Percentiles rank a stretch among this genome's conserved stretches.
Conservation (phyloP, 2,329 filamentous ascomycete species). For the Scytalidium sp. region DNA sequence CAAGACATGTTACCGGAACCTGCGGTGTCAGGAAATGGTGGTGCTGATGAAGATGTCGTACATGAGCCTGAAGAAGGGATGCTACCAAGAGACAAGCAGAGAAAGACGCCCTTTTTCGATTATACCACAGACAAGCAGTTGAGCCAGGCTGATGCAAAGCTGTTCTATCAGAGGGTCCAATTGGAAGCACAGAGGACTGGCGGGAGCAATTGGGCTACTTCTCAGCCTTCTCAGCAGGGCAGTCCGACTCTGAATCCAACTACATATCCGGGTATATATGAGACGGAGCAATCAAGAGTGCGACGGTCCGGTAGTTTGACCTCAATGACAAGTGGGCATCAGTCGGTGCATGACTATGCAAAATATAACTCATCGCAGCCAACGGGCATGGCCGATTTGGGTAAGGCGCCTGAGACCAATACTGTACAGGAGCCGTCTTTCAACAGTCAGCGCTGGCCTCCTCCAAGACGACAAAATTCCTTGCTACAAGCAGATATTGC, state of each 20-base stretch:
- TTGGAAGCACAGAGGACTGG: slow-evolving; percentile 41
- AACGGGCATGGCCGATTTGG: slow-evolving; percentile 23
- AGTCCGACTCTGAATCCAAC: slow-evolving; percentile 25
- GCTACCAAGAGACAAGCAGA: slow-evolving; percentile 57
- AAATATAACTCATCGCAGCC: slow-evolving; percentile 23
- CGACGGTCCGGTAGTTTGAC: slow-evolving; percentile 23
- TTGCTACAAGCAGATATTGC: slow-evolving; percentile 23
- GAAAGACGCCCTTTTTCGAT: slow-evolving; percentile 86
- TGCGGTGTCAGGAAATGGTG: slow-evolving; percentile 15
- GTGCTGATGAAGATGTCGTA: background rate
- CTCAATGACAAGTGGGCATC: slow-evolving; percentile 22
- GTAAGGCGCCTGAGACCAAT: slow-evolving; percentile 26
- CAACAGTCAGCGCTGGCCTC: slow-evolving; percentile 5
- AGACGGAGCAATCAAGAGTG: slow-evolving; percentile 17
- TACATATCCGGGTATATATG: slow-evolving; percentile 18
- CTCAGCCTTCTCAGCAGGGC: slow-evolving; percentile 22
- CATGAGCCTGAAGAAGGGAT: slow-evolving; percentile 38
- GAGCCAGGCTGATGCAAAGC: slow-evolving; percentile 90
- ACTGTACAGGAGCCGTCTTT: slow-evolving; percentile 24
- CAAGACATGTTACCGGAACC: slow-evolving; percentile 24
- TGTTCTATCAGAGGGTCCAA: slow-evolving; percentile 91
- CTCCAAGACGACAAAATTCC: slow-evolving; percentile 16
- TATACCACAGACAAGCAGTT: slow-evolving; percentile 91
- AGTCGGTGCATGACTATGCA: slow-evolving; percentile 15
- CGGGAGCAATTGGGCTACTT: slow-evolving; percentile 26